Conservation (phyloP, 192 early-diverging fungal species). For the Coemansia sp. region DNA sequence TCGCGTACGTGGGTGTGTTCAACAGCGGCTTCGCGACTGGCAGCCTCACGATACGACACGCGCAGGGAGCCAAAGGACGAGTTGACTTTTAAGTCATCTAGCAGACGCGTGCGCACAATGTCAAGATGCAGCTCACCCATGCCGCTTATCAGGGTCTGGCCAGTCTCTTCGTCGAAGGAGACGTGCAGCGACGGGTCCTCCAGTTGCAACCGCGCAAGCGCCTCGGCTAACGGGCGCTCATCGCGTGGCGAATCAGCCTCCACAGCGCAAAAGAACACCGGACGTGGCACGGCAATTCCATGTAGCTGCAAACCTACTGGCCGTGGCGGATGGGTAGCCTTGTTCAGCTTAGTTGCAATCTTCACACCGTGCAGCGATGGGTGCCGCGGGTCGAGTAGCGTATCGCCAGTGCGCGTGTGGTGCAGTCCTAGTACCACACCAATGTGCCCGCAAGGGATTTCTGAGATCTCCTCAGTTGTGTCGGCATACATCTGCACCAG, state of each 20-base stretch:
- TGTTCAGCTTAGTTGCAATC: conserved; percentile 7
- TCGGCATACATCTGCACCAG: conserved; percentile 91
- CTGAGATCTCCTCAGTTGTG: conserved; percentile 77
- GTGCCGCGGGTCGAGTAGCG: conserved; percentile 64
- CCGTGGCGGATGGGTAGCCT: conserved; percentile 4
- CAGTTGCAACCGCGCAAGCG: conserved; percentile 67
- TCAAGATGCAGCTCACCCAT: conserved; percentile 97
- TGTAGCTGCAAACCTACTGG: conserved; percentile 57
- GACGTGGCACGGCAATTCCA: conserved; percentile 80
- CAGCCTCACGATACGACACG: conserved; percentile 85
- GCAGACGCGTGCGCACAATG: conserved; percentile 79
- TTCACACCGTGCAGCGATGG: conserved; percentile 11
- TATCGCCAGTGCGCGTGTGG: conserved; percentile 84
- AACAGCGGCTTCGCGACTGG: conserved; percentile 34
- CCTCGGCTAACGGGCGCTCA: conserved; percentile 68
- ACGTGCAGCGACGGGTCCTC: conserved; percentile 89
- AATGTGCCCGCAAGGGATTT: conserved; percentile 75
- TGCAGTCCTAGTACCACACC: conserved; percentile 82
- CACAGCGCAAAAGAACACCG: conserved; percentile 80
- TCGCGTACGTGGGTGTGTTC: conserved; percentile 64
- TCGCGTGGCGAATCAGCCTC: conserved; percentile 77
- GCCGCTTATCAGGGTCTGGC: conserved; percentile 83
- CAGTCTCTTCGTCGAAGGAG: conserved; percentile 75
- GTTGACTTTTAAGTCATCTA: conserved; percentile 74
- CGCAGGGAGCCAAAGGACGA: conserved; percentile 81